Base-by-base conservation (phyloP, 1,284 basidiomycete genomes). In the Sporisorium exsertum region DNA sequence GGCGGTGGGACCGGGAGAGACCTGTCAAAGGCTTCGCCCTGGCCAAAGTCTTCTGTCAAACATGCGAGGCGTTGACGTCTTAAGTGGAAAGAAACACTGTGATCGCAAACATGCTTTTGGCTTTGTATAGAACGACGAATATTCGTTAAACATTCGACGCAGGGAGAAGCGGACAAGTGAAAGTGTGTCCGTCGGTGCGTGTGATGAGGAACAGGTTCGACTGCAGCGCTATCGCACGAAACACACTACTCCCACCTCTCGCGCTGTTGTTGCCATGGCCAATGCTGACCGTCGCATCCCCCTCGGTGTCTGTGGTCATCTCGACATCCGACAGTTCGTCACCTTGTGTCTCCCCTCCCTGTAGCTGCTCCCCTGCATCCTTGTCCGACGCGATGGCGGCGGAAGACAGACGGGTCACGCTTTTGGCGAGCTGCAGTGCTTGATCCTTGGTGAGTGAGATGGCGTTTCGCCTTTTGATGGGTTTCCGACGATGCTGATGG, bases 171-270 rank as follows among this genome's bases (percentile, higher is more conserved):
- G 42, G 29, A 27, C 52, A 55, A 27, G 32, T 32, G 32, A 69
- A 43, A 3, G 51, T 15, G 40, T 59, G 66, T 27, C 65, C 65
- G 20, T 68, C 65, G 15, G 24, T 46, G 2, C 65, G 43, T 5
- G 55, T 53, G 22, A 68, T 12, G 33, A 68, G 46, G 20, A 54
- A 68, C 10, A 68, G 27, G 10, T 68, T 68, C 7, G 29, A 26
- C 0, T 58, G 59, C 12, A 68, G 45, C 1, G 55, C 43, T 8
- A 49, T 18, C 13, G 64, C 47, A 1, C 27, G 15, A 46, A 53
- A 53, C 2, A 16, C n/a, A 1, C n/a, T 15, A 3, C 4, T 20
- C 2, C n/a, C 8, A 10, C n/a, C n/a, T 43, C n/a, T 20, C 9
- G n/a, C 10, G 13, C 7, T 12, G 13, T 35, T 12, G 35, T 35